Base-by-base conservation (phyloP, 2,329 filamentous ascomycete species). In the Leptographium wingfieldii region DNA sequence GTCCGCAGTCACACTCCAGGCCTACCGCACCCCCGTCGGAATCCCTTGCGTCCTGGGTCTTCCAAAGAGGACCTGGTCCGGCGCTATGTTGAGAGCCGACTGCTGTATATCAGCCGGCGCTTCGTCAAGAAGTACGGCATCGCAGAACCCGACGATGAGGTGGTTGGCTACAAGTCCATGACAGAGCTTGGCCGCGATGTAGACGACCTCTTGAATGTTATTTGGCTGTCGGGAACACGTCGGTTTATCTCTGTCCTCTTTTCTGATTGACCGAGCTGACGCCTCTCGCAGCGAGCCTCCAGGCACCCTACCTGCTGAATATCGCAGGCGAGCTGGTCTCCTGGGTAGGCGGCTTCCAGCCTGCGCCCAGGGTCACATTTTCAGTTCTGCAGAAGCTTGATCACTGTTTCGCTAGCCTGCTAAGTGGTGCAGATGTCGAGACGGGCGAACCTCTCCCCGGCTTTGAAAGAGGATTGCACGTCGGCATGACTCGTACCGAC, bases 221-320 rank as follows among this genome's bases (percentile, higher is more conserved):
- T 96, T 5, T 97, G 92, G 92, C 80, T 90, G 27, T 90, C 86
- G 35, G 90, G 88, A 11, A 96, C 92, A 27, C 90, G 90, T 91
- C 77, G 70, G 88, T 46, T 33, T 35, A 48, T 38, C 52, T 7
- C 48, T 14, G 11, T 10, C 40, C 2, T 6, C 16, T 14, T 22
- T 22, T 56, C 38, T 16, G 19, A 5, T 14, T 14, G 5, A 16
- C 38, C 12, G 38, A 16, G 38, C 38, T 40, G 14, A 40, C 38
- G 14, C 38, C 38, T 22, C 56, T 63, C 10, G 22, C 64, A 92
- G 88, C 89, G 22, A 82, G 81, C 58, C 75, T 96, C 10, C 90
- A 96, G 72, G 83, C 92, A 14, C 89, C 91, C 2, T 92, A 92
- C 68, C 76, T 96, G 3, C 82, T 96, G 46, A 87, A 84, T 59